Base-by-base conservation (phyloP, 177 flowering plant species). In the Vitis hybrid region DNA sequence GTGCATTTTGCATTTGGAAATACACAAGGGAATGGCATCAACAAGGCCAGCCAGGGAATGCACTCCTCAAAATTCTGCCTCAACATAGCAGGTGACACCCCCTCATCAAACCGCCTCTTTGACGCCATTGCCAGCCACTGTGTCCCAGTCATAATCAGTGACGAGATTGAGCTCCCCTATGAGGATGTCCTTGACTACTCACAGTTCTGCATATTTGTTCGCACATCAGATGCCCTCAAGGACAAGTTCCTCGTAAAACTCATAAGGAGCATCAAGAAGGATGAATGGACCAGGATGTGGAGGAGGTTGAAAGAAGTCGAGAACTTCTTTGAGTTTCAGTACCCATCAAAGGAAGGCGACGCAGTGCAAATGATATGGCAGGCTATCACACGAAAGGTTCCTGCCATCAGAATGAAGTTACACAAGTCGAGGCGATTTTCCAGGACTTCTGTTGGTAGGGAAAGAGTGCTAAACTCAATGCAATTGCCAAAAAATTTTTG, bases 91-190 rank as follows among this genome's bases (percentile, higher is more conserved):
- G 97, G 97, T 5, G 98, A 92, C 72, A 92, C 98, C 2, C 98
- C 98, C 18, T 92, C 96, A 16, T 92, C 96, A 29, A 91, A 91
- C 77, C 96, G 98, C 18, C 83, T 92, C 18, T 91, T 92, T 66
- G 98, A 92, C 71, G 92, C 94, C 55, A 89, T 93, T 19, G 98
- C 88, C n/a, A 91, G 98, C 78, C 97, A 93, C 71, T 93, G 98
- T 69, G 88, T 93, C 9, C 98, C 98, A 1, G 97, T 93, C 33
- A 88, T 93, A 72, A 86, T 93, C 69, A 93, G 98, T 51, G 97
- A 93, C 15, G 89, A 86, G 3, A 89, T 93, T 16, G 97, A 91
- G 79, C 92, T 93, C 62, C 98, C 98, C 2, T 93, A 82, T 29
- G 98, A 93, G 81, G 97, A 93, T 62, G 87, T 88, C 69, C 84